These are phyloP conservation scores for Aspergillus sp. DNA, from an alignment of 2,329 filamentous ascomycete genomes.

Conservation along the genomic window DNA sequence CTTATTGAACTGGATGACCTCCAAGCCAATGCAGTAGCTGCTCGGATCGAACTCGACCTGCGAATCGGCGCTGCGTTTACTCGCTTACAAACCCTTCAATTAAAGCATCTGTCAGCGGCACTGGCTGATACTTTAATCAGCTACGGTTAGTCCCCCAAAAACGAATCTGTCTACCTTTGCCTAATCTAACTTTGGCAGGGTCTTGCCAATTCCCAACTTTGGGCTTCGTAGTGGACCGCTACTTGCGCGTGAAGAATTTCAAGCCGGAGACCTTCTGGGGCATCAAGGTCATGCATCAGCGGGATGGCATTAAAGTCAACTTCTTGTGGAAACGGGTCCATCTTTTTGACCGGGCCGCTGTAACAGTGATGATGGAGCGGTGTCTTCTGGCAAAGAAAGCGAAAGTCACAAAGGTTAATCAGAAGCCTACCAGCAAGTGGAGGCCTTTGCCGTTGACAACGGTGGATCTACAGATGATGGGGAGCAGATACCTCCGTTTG, in stretches of 20 bases:
- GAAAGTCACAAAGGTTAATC: conserved; percentile 78
- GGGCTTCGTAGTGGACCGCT: conserved; percentile 94
- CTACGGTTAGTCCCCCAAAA: conserved; percentile 60
- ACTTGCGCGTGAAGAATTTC: conserved; percentile 91
- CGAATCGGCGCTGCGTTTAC: conserved; percentile 92
- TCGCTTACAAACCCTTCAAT: conserved; percentile 74
- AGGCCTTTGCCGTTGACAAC: conserved; percentile 91
- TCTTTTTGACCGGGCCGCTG: conserved; percentile 82
- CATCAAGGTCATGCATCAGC: conserved; percentile 77
- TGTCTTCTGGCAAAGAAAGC: conserved; percentile 75
- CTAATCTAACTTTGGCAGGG: conserved; percentile 43
- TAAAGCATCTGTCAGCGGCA: conserved; percentile 69
- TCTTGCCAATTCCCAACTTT: conserved; percentile 97
- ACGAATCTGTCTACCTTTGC: neutral
- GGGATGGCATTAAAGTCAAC: conserved; percentile 73
- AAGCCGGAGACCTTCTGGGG: conserved; percentile 89
- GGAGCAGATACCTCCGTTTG: conserved; percentile 84
- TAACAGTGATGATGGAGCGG: conserved; percentile 78
- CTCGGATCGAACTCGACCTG: conserved; percentile 88
- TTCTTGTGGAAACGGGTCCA: conserved; percentile 81
- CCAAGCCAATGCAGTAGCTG: conserved; percentile 82
- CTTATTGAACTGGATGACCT: conserved; percentile 77
- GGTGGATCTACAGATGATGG: conserved; percentile 94
- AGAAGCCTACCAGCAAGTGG: conserved; percentile 91
- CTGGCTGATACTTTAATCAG: conserved; percentile 68